Base-by-base conservation (phyloP, 2,329 filamentous ascomycete genomes). In the Aspergillus sp. region DNA sequence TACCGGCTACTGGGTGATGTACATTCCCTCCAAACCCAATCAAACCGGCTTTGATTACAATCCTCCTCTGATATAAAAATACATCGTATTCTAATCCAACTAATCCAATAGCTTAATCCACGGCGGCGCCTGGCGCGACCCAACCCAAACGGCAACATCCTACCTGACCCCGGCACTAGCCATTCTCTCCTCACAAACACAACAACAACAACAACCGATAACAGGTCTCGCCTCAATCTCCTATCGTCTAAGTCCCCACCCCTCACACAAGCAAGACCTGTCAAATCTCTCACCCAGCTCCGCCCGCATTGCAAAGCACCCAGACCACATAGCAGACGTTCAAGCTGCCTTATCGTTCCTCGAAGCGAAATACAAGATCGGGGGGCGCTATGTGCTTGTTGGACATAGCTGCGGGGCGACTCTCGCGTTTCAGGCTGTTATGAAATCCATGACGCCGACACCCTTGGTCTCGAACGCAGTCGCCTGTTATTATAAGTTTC, bases 71-170 rank as follows among this genome's bases (percentile, higher is more conserved):
- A 30, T 30, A 30, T 30, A 11, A 11, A 11, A 30, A 30, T 30
- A 8, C 8, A 30, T 30, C 8, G 3, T 30, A 4, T 30, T 9
- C 26, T 30, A 30, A 30, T 9, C 8, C 26, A 48, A 12, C 38
- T 2, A 43, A 24, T 20, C 55, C 44, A 39, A 54, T 52, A 76
- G 74, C 53, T 79, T 76, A 59, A 77, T 81, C 57, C 79, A 81
- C 62, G 79, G 79, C 43, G 79, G 79, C 53, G 79, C 78, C 62
- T 81, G 79, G 74, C 74, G 79, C 43, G 79, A 81, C 59, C 78
- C 78, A 49, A 67, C 63, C 11, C 68, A 77, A 38, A 74, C 72
- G 12, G 67, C 74, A 3, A 54, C 62, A 7, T 68, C 68, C 1
- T 75, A 80, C 51, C 56, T 63, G 59, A 59, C 68, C 8, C 67